A percentile compares a stretch with the other conserved stretches of the same genome.
Conservation (phyloP, 192 early-diverging fungal genomes). For the Oehlia diaphana region DNA sequence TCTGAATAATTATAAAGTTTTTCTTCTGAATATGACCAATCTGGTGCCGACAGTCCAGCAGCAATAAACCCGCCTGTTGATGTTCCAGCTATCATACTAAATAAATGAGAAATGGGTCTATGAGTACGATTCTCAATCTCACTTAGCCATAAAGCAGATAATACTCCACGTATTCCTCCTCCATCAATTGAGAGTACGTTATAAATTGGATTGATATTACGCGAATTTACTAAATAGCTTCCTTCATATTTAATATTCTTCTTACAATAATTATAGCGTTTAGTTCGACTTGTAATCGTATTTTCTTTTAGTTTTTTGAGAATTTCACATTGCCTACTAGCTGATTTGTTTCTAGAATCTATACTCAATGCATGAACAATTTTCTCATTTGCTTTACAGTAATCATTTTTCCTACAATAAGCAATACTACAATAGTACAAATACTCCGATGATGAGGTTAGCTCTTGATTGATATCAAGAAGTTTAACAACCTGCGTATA, state of each 20-base stretch:
- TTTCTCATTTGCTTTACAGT: neutral
- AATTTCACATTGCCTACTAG: neutral
- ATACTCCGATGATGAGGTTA: neutral
- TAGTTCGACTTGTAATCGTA: neutral
- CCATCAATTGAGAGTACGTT: conserved; percentile 3
- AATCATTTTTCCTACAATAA: neutral
- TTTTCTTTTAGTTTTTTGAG: neutral
- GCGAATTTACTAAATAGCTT: neutral
- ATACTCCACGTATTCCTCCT: neutral
- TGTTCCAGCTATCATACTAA: conserved; percentile 13
- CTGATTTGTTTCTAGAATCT: neutral
- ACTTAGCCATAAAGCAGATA: conserved; percentile 9
- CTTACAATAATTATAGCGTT: neutral
- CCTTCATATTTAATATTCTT: neutral
- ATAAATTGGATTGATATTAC: neutral
- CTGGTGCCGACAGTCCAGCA: neutral
- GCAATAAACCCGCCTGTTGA: neutral
- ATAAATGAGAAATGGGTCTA: conserved; percentile 16
- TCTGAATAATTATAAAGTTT: neutral
- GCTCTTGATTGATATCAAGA: neutral
- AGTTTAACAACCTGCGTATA: neutral
- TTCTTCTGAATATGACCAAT: neutral
- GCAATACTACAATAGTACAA: neutral
- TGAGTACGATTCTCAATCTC: neutral
- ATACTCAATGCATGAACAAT: neutral